Evolutionary conservation across 1,139 yeast species (phyloP).

Genomic region (Chernovozyma sophiae-reginae): DNA sequence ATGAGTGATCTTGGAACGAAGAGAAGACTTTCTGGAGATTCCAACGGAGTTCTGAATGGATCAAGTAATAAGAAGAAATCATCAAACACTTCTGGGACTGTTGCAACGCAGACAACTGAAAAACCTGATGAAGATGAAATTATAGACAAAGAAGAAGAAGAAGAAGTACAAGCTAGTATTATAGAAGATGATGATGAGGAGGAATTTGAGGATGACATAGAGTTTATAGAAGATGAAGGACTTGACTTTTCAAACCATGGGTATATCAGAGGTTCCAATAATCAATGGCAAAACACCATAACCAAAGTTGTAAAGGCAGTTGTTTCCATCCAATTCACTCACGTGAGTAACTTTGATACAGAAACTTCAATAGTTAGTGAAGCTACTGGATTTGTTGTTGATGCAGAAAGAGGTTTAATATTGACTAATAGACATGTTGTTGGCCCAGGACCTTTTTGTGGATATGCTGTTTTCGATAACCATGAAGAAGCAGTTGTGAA

Average conservation of each 20-base stretch:
- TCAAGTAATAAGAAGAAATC: neutral
- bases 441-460: constrained; percentile 91
- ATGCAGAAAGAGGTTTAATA: constrained; percentile 72
- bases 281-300: constrained; percentile 74
- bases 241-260: neutral
- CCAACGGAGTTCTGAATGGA: neutral
- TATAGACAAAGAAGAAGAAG: neutral
- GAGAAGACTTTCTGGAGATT: neutral
- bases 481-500: constrained; percentile 90
- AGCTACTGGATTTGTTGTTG: constrained; percentile 96
- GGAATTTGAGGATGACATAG: neutral
- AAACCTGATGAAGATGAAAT: neutral
- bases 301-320: constrained; percentile 80
- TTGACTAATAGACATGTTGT: constrained; percentile 92
- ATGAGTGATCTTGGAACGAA: neutral
- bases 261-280: neutral
- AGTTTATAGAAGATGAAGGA: neutral
- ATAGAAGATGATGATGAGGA: neutral
- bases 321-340: constrained; percentile 85
- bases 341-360: constrained; percentile 82
- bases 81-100: neutral
- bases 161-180: too few relatives aligned
- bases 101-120: neutral
- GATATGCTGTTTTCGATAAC: constrained; percentile 88
- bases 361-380: constrained; percentile 80